Evolutionary conservation across 441 rosid species (phyloP), one percentile per base, ranked within the genome.

Genomic region (Flueggea neowawraea): DNA sequence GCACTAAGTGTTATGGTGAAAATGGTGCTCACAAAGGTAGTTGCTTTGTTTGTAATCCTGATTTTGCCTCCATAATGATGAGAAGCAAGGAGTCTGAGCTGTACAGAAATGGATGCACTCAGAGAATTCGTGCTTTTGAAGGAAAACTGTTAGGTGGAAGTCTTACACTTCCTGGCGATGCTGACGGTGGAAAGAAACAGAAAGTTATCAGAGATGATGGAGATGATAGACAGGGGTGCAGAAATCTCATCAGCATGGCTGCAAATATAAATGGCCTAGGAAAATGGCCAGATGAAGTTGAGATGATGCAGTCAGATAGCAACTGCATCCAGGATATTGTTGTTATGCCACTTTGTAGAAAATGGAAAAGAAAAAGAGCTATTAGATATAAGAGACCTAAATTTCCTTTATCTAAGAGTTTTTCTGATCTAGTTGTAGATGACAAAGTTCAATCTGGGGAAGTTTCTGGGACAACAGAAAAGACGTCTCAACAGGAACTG

Each of bases 11-110:
- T 64, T 51, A 54, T 10, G 36, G 59, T 58, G 74, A 59, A 58
- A 67, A 64, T 52, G 61, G 50, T 70, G 70, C 84, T 61, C 72
- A 69, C 48, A 75, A 65, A 68, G 81, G 70, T 60, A 67, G 68
- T 70, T 75, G 80, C 70, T 71, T 54, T 61, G 69, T 73, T 58
- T 86, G 81, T 63, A 82, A 76, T 65, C 72, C 82, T 49, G 85
- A 80, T 79, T 82, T 86, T 77, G 80, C 88, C 39, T 85, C 97
- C 67, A 82, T 90, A 62, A 64, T 86, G 41, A 86, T 81, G 69
- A 90, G 89, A 69, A 83, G 81, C 65, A 93, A 80, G 75, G 95
- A 81, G 64, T 74, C 87, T 52, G 85, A 82, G 69, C 76, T 71
- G 16, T 75, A 73, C 62, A 77, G 71, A 68, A 83, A 83, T 61